These are phyloP conservation scores for Blechomonas ayalai DNA, from an alignment of 208 protist genomes.

Conservation along the genomic window DNA sequence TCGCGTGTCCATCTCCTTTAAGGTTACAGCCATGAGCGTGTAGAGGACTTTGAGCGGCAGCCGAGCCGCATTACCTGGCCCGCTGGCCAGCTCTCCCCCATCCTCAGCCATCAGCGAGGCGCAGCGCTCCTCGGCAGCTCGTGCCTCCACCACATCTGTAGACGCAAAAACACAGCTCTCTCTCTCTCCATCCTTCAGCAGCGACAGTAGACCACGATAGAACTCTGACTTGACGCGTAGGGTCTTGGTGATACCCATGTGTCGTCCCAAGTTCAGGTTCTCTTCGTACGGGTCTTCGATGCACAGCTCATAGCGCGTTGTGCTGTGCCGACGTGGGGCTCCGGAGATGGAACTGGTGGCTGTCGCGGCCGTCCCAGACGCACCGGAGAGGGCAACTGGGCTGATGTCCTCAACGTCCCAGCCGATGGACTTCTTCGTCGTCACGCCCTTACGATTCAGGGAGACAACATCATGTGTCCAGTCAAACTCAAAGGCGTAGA, in stretches of 20 bases:
- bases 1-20: slow-evolving; percentile 16
- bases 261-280: slow-evolving; percentile 77
- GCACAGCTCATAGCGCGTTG: slow-evolving; percentile 71
- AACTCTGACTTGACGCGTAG: slow-evolving; percentile 78
- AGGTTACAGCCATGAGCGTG: slow-evolving; percentile 28
- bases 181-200: slow-evolving; percentile 61
- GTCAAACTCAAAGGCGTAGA: slow-evolving; percentile 87
- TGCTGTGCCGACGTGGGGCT: not conserved
- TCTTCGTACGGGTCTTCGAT: slow-evolving; percentile 91
- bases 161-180: slow-evolving; percentile 72
- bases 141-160: slow-evolving; percentile 3
- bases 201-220: slow-evolving; percentile 61
- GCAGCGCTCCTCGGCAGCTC: slow-evolving; percentile 1
- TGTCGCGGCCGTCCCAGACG: slow-evolving; percentile 8
- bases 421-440: slow-evolving; percentile 67
- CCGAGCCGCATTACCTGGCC: too few species aligned
- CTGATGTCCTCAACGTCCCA: slow-evolving; percentile 70
- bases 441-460: slow-evolving; percentile 67
- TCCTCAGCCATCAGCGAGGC: too few species aligned
- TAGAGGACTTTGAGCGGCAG: slow-evolving; percentile 38
- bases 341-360: slow-evolving; percentile 5
- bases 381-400: not conserved
- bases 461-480: slow-evolving; percentile 84
- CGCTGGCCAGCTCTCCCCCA: too few species aligned
- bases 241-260: slow-evolving; percentile 82